Percentiles rank a stretch among this genome's conserved stretches.
These are phyloP conservation scores for Aspergillus intermedius DNA, from an alignment of 2,329 filamentous ascomycete genomes.

Conservation along the genomic window DNA sequence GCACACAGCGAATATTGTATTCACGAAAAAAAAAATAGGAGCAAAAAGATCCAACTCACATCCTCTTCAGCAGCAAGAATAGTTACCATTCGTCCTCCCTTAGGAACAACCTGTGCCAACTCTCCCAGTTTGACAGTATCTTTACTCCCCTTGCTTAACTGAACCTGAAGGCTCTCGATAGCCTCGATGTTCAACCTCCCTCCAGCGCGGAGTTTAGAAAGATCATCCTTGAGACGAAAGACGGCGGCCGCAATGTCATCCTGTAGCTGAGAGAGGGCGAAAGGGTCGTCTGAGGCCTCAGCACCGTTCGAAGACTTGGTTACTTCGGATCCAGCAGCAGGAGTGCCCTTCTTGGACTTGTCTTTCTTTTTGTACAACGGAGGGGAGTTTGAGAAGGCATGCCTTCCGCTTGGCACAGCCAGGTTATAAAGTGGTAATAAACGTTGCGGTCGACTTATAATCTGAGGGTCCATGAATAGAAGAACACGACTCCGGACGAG, in stretches of 20 bases:
- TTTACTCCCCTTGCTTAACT: constrained; percentile 47
- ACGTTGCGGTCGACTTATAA: constrained; percentile 1
- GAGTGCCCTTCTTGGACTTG: constrained; percentile 41
- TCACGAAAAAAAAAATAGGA: neutral
- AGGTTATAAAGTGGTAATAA: neutral
- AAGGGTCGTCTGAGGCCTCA: constrained; percentile 45
- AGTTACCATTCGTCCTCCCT: constrained; percentile 54
- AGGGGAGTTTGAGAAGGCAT: constrained; percentile 39
- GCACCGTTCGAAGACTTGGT: constrained; percentile 27
- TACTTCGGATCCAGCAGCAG: constrained; percentile 18
- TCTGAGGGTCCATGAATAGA: neutral
- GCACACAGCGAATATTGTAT: neutral
- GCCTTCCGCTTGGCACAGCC: neutral
- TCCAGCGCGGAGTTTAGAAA: constrained; percentile 56
- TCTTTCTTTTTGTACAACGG: constrained; percentile 49
- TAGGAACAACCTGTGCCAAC: constrained; percentile 61
- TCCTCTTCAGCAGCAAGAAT: constrained; percentile 60
- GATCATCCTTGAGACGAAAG: constrained; percentile 53
- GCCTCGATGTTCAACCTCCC: constrained; percentile 57
- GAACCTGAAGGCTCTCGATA: constrained; percentile 57
- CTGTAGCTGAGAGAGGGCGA: constrained; percentile 55
- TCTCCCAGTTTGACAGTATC: constrained; percentile 52
- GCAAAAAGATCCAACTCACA: constrained; percentile 36
- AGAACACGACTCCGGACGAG: neutral
- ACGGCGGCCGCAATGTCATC: constrained; percentile 50